These are phyloP conservation scores for Taiozyma sp. DNA, from an alignment of 1,139 yeast genomes.

Conservation along the genomic window DNA sequence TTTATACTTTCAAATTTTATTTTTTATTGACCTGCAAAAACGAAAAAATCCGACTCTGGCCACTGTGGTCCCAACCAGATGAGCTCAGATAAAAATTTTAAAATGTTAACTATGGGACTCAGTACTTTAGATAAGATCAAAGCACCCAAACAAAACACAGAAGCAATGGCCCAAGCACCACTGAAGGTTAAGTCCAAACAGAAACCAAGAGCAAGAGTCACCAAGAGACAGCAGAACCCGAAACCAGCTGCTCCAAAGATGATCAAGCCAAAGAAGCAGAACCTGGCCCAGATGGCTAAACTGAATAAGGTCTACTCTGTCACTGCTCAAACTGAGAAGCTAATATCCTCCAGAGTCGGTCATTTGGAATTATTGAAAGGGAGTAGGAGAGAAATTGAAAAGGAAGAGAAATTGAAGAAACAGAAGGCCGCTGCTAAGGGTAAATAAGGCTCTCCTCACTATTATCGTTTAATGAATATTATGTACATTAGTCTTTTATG, in stretches of 20 bases:
- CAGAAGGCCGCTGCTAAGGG: conserved; percentile 24
- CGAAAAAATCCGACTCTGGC: not conserved
- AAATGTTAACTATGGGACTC: not conserved
- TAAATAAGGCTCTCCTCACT: not conserved
- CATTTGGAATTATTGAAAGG: conserved; percentile 90
- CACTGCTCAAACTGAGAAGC: conserved; percentile 71
- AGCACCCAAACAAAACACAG: not conserved
- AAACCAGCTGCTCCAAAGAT: conserved; percentile 73
- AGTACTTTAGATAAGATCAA: not conserved
- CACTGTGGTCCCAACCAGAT: not conserved
- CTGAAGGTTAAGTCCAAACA: conserved; percentile 31
- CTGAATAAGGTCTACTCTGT: conserved; percentile 58
- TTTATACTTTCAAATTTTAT: not conserved
- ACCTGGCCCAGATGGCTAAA: conserved; percentile 48
- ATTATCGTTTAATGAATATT: not conserved
- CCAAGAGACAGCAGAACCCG: conserved; percentile 46
- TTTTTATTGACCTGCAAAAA: not conserved
- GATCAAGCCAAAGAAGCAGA: conserved; percentile 61
- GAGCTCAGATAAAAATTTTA: not conserved
- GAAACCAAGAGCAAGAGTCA: conserved; percentile 32
- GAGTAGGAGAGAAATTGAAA: conserved; percentile 79
- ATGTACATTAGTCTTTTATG: not conserved
- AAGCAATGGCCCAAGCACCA: conserved; percentile 34
- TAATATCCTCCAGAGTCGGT: conserved; percentile 89
- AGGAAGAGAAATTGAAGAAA: conserved; percentile 31